Conservation (phyloP, 805 yeast genomes). For the Kregervanrija delftensis region DNA sequence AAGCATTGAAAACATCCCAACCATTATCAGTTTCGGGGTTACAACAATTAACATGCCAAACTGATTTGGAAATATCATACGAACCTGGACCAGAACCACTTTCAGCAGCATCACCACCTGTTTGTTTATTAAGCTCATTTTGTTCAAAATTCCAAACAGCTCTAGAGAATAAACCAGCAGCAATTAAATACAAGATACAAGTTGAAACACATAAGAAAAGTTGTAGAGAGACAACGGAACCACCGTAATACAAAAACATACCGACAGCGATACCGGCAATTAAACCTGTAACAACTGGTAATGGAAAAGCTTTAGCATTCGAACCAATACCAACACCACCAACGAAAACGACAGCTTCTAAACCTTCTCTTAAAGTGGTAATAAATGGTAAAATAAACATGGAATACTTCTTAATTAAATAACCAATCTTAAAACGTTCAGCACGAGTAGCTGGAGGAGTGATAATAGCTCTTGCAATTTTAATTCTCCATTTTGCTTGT, state of each 20-base stretch:
- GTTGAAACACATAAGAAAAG: slow-evolving; percentile 83
- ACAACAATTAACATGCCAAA: slow-evolving; percentile 98
- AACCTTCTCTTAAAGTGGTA: slow-evolving; percentile 93
- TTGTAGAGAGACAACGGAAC: slow-evolving; percentile 77
- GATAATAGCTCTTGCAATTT: slow-evolving; percentile 79
- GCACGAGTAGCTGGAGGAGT: slow-evolving; percentile 43
- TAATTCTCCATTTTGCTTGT: slow-evolving; percentile 96
- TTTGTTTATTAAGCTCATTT: slow-evolving; percentile 50
- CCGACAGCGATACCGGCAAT: slow-evolving; percentile 76
- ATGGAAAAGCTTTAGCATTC: slow-evolving; percentile 63
- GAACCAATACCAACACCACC: slow-evolving; percentile 83
- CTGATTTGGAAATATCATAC: slow-evolving; percentile 69
- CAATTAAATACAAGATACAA: slow-evolving; percentile 77
- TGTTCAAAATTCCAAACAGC: slow-evolving; percentile 86
- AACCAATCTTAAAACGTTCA: slow-evolving; percentile 49
- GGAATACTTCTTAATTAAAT: slow-evolving; percentile 64
- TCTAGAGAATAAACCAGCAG: slow-evolving; percentile 91
- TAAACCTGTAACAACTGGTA: slow-evolving; percentile 87
- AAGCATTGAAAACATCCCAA: slow-evolving; percentile 95
- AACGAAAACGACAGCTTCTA: slow-evolving; percentile 92
- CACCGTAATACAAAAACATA: slow-evolving; percentile 66
- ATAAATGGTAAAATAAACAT: slow-evolving; percentile 87
- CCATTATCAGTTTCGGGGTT: slow-evolving; percentile 88
- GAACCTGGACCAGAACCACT: slow-evolving; percentile 93
- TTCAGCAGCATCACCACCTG: slow-evolving; percentile 96